Conservation (phyloP, 371 early-diverging fungal genomes). For the Lichtheimia corymbifera region DNA sequence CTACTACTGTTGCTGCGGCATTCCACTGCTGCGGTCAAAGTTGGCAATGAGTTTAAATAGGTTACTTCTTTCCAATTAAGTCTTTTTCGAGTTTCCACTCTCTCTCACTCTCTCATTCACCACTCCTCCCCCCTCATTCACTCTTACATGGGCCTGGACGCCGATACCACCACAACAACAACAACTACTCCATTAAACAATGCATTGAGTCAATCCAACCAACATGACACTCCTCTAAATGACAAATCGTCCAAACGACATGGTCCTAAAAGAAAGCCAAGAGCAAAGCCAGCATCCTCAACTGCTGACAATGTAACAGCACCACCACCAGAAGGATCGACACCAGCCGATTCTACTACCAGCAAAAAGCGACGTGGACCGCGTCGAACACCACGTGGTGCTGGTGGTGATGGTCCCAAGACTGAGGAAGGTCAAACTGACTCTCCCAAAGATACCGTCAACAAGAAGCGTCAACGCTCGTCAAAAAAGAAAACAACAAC, state of each 20-base stretch:
- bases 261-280: conserved; percentile 10
- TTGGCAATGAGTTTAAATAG: background rate
- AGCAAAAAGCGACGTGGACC: no score
- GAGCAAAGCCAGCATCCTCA: background rate
- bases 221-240: background rate
- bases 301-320: background rate
- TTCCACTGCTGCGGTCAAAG: background rate
- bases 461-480: no score
- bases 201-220: background rate
- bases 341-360: background rate
- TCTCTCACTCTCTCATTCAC: no score
- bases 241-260: background rate
- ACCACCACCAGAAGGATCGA: background rate
- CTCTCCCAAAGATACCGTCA: background rate
- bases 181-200: background rate
- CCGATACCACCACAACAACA: background rate
- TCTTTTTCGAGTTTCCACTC: background rate
- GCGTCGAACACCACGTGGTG: background rate
- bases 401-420: background rate
- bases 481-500: no score
- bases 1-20: background rate
- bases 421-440: background rate
- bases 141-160: no score
- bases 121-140: no score
- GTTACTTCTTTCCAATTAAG: background rate